Conservation (phyloP, 495 filamentous ascomycete genomes). For the Lophiotrema nucula region DNA sequence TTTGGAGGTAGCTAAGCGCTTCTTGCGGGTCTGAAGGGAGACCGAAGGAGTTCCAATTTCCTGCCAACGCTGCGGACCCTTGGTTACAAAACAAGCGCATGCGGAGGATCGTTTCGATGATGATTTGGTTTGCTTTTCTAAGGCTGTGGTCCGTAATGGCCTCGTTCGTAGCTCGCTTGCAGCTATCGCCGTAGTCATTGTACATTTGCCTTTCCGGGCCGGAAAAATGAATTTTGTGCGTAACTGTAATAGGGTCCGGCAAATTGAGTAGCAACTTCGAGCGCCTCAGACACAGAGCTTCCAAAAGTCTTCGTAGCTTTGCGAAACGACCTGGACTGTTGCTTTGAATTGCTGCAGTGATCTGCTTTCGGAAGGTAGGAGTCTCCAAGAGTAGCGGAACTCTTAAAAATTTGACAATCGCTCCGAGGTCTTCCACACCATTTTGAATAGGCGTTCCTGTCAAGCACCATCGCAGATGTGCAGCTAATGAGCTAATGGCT, state of each 20-base stretch:
- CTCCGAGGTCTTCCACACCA: conserved; percentile 80
- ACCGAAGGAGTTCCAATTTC: not conserved
- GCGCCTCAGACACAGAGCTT: conserved; percentile 6
- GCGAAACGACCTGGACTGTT: conserved; percentile 38
- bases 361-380: conserved; percentile 67
- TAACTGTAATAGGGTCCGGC: not conserved
- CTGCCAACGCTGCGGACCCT: not conserved
- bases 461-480: conserved; percentile 85
- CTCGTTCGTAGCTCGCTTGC: not conserved
- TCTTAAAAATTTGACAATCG: conserved; percentile 80
- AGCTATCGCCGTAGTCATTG: not conserved
- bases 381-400: conserved; percentile 81
- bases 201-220: not conserved
- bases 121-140: not conserved
- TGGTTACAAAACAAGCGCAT: conserved; percentile 18
- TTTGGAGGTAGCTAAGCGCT: conserved; percentile 1
- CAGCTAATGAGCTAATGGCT: conserved; percentile 73
- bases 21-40: conserved; percentile 5
- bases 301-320: conserved; percentile 2
- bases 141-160: conserved; percentile 1
- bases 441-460: conserved; percentile 92
- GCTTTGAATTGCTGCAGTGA: conserved; percentile 64
- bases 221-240: not conserved
- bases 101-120: not conserved
- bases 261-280: not conserved